Percentiles rank a stretch among this genome's conserved stretches.
These are phyloP conservation scores for Conringia planisiliqua DNA, from an alignment of 345 rosid genomes.

Conservation along the genomic window DNA sequence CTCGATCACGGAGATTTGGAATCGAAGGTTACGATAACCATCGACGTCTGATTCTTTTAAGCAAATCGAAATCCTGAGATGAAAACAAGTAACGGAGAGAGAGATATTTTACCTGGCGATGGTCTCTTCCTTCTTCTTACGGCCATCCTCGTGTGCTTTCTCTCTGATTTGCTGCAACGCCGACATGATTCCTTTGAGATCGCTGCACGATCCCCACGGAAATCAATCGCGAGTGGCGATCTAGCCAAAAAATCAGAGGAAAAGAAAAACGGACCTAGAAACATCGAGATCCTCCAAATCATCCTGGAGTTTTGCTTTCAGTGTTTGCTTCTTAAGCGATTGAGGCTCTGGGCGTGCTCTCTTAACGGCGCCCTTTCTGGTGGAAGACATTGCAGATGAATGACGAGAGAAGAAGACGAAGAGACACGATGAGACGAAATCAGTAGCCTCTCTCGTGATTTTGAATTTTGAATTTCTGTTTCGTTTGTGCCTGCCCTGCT, in stretches of 20 bases:
- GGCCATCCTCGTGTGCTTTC: slow-evolving; percentile 73
- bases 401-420: neutral
- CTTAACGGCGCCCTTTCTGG: slow-evolving; percentile 27
- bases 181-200: slow-evolving; percentile 74
- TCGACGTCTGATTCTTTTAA: neutral
- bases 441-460: too few relatives aligned
- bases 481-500: slow-evolving; percentile 11
- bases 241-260: neutral
- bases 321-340: slow-evolving; percentile 37
- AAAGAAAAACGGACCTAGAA: slow-evolving; percentile 42
- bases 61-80: too few relatives aligned
- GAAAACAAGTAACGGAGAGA: too few relatives aligned
- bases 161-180: slow-evolving; percentile 74
- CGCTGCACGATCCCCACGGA: slow-evolving; percentile 47
- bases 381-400: slow-evolving; percentile 27
- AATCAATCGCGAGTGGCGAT: neutral
- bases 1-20: neutral
- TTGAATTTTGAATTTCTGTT: slow-evolving; percentile 21
- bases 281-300: slow-evolving; percentile 65
- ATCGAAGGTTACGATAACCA: neutral
- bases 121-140: slow-evolving; percentile 81
- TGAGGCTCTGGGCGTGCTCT: slow-evolving; percentile 34
- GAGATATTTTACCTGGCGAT: slow-evolving; percentile 61
- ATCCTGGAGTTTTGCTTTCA: slow-evolving; percentile 41
- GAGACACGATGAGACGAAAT: slow-evolving; percentile 6